phyloP scores from a whole-genome alignment of 208 protist genomes.

The Acanthamoeba healyi region DNA sequence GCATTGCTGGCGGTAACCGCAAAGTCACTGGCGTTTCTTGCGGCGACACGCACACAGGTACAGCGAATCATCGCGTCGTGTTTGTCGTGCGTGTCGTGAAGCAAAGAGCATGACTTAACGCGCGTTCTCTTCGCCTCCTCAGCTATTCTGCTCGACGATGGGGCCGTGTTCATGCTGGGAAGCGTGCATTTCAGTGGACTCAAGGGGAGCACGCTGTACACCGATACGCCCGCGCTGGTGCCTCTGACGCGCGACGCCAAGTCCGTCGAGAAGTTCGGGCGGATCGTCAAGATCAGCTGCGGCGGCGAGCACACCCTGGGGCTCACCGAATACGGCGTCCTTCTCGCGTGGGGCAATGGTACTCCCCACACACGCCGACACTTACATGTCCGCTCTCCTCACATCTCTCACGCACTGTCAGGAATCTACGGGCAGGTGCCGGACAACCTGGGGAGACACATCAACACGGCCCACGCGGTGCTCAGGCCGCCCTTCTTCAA shows the following conservation, averaged over 20 bases:
- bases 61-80: no score
- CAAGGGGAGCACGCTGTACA: constrained; percentile 24
- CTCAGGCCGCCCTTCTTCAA: constrained; percentile 43
- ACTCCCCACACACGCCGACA: no score
- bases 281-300: neutral
- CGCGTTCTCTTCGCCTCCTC: neutral
- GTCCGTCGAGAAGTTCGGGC: constrained; percentile 23
- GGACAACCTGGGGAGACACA: neutral
- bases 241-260: constrained; percentile 9
- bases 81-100: no score
- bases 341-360: constrained; percentile 43
- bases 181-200: constrained; percentile 21
- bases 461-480: constrained; percentile 28
- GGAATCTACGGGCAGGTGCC: constrained; percentile 33
- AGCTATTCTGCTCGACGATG: constrained; percentile 37
- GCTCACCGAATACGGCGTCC: constrained; percentile 11
- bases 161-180: constrained; percentile 40
- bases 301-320: constrained; percentile 37
- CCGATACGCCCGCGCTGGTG: neutral
- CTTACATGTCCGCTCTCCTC: neutral
- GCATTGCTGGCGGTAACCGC: neutral
- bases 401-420: neutral
- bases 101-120: no score
- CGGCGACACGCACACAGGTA: constrained; percentile 40
- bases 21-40: constrained; percentile 2